phyloP scores from a whole-genome alignment of 305 asterid species.

The Plantago coronopus region DNA sequence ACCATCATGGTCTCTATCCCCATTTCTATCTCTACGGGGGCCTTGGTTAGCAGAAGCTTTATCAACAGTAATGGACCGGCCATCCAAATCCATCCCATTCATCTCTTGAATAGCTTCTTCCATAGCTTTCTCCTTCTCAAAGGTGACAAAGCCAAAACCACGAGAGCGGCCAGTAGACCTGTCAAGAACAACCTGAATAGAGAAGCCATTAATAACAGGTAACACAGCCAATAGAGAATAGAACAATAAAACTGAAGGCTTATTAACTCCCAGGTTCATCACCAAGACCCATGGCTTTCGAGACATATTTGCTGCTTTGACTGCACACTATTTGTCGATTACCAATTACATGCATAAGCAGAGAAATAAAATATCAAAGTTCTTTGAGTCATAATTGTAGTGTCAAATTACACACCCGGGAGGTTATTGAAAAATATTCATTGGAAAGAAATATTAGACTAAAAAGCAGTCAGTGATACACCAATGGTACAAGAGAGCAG shows the following conservation, averaged over 20 bases:
- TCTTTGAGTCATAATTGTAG: background rate
- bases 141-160: slow-evolving; percentile 89
- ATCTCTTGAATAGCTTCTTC: slow-evolving; percentile 88
- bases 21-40: slow-evolving; percentile 60
- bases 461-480: no score
- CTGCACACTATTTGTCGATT: no score
- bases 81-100: slow-evolving; percentile 91
- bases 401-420: background rate
- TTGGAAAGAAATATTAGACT: no score
- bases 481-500: background rate
- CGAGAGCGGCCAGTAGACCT: slow-evolving; percentile 81
- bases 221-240: slow-evolving; percentile 16
- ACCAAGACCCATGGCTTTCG: background rate
- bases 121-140: slow-evolving; percentile 77
- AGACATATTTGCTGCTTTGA: background rate
- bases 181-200: slow-evolving; percentile 67
- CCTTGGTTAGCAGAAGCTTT: slow-evolving; percentile 84
- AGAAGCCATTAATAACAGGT: slow-evolving; percentile 7
- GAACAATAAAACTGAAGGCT: slow-evolving; percentile 8
- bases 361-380: background rate
- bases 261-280: background rate
- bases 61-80: slow-evolving; percentile 82
- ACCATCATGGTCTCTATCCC: slow-evolving; percentile 39
- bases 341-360: background rate
- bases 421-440: no score